Conservation (phyloP, 2,329 filamentous ascomycete species). For the Escovopsis sp. region DNA sequence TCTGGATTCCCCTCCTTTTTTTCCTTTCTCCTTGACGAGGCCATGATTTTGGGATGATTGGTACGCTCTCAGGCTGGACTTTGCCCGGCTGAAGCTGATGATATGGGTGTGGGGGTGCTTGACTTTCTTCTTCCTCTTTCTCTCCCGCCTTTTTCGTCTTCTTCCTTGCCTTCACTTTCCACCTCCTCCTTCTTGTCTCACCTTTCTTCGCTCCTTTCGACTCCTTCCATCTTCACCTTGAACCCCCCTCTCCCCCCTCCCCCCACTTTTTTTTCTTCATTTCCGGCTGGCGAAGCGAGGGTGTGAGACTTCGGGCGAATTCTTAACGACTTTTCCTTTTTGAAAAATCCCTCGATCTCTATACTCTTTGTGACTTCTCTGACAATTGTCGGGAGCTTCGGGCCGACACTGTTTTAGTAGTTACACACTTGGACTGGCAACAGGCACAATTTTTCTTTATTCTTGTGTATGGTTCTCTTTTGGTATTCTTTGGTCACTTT, state of each 20-base stretch:
- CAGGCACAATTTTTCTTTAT: constrained; percentile 16
- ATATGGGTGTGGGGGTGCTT: constrained; percentile 5
- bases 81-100: constrained; percentile 2
- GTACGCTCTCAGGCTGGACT: constrained; percentile 2
- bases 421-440: constrained; percentile 20
- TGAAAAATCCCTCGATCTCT: not conserved
- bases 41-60: constrained; percentile 15
- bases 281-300: constrained; percentile 5
- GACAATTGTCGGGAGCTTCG: not conserved
- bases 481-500: too few relatives aligned
- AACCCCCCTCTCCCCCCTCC: too few relatives aligned
- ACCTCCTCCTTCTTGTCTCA: too few relatives aligned
- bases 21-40: constrained; percentile 16
- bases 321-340: not conserved
- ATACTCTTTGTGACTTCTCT: not conserved
- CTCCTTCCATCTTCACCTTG: too few relatives aligned
- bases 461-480: constrained; percentile 7
- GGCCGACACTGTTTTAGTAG: constrained; percentile 1
- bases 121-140: not conserved
- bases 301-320: not conserved
- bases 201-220: too few relatives aligned
- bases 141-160: not conserved
- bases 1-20: constrained; percentile 14
- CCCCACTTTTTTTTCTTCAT: not conserved
- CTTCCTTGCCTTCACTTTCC: too few relatives aligned